These are phyloP conservation scores for Ambispora gerdemannii DNA, from an alignment of 192 early-diverging fungal species.

Conservation along the genomic window DNA sequence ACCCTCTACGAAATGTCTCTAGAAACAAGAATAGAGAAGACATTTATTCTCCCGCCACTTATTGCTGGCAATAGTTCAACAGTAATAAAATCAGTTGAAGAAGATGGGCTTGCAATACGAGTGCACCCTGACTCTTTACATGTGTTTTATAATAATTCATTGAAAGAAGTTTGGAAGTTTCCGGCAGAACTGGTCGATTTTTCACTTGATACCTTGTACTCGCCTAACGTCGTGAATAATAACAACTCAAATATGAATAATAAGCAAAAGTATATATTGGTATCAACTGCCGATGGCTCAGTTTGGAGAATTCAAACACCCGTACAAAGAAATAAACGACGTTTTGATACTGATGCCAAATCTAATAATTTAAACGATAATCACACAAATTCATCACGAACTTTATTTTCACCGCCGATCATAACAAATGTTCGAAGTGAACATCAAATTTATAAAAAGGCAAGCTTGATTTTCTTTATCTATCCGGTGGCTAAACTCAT, in stretches of 20 bases:
- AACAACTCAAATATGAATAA: neutral
- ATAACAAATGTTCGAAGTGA: neutral
- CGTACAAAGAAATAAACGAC: neutral
- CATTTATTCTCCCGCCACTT: neutral
- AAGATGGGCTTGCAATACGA: neutral
- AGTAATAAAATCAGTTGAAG: neutral
- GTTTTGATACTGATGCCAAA: no score
- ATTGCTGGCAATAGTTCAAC: neutral
- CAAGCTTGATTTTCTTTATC: no score
- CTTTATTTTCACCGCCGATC: neutral
- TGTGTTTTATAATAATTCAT: neutral
- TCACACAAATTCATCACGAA: neutral
- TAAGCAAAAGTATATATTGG: neutral
- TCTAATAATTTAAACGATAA: no score
- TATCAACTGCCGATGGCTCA: neutral
- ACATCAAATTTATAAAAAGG: neutral
- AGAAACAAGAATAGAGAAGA: neutral
- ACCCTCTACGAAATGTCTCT: no score
- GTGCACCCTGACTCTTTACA: neutral
- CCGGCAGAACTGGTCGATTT: neutral
- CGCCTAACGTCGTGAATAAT: no score
- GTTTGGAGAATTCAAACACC: neutral
- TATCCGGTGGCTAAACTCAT: no score
- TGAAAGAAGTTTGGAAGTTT: neutral
- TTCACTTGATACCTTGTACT: neutral